Evolutionary conservation across 306 rosid species (phyloP).

Genomic region (Corylus avellana): DNA sequence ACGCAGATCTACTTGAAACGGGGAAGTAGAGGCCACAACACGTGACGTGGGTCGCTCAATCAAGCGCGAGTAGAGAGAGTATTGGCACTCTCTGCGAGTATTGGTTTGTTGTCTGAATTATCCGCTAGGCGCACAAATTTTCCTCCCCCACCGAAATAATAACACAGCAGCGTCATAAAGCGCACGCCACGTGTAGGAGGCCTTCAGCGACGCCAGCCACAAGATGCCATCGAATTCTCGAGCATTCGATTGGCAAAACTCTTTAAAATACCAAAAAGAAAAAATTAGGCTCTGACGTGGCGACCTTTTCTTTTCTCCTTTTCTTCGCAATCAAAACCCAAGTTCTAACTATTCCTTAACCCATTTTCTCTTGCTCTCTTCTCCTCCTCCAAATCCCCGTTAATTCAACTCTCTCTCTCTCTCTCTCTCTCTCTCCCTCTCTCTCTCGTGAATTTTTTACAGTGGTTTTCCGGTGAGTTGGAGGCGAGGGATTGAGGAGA

Average conservation of each 20-base stretch:
- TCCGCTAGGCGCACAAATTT: slow-evolving; percentile 31
- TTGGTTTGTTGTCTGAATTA: slow-evolving; percentile 12
- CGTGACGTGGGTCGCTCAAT: neutral
- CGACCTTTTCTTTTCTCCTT: slow-evolving; percentile 21
- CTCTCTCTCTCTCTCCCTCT: neutral
- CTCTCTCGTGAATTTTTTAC: neutral
- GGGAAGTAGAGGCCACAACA: neutral
- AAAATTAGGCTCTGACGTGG: slow-evolving; percentile 43
- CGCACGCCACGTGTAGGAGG: slow-evolving; percentile 39
- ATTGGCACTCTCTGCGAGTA: slow-evolving; percentile 22
- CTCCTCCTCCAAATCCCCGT: neutral
- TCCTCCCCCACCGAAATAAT: slow-evolving; percentile 32
- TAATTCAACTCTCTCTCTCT: slow-evolving; percentile 4
- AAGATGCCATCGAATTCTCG: slow-evolving; percentile 54
- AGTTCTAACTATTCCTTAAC: neutral
- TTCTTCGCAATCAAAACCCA: slow-evolving; percentile 18
- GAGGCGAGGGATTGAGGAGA: neutral
- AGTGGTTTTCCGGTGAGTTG: neutral
- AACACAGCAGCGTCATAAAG: neutral
- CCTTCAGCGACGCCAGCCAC: slow-evolving; percentile 52
- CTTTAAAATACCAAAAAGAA: neutral
- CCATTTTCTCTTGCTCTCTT: neutral
- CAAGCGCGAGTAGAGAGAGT: slow-evolving; percentile 24
- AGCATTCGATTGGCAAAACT: slow-evolving; percentile 24
- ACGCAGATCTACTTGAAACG: neutral